Evolutionary conservation across 2,329 filamentous ascomycete species (phyloP), one percentile per base, ranked within the genome.

Genomic region (Exophiala sp.): DNA sequence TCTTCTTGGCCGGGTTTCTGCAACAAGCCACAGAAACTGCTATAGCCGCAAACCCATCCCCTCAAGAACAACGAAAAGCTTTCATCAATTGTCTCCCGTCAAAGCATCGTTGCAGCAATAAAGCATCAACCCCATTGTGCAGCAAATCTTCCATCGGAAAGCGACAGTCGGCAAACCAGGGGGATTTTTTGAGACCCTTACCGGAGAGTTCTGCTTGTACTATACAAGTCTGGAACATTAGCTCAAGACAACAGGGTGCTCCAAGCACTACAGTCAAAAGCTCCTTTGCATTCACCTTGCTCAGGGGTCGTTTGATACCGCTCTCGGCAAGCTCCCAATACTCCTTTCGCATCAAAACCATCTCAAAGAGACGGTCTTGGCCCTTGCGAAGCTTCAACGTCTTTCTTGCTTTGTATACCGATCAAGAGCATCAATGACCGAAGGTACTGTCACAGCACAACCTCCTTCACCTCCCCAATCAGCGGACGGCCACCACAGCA

Each of bases 401-500:
- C 33, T 24, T n/a, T 29, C 20, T 14, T 44, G 34, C 18, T 40
- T 32, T 18, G 20, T 16, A n/a, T 24, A 48, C 29, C 14, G 35
- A 12, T 44, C 50, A 29, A 33, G 49, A 42, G 44, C 34, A 49
- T 38, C 50, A 52, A 63, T 57, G 54, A 42, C 42, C 20, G 39
- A 53, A 36, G 35, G 46, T 34, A 40, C 53, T 35, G 32, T 39
- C 35, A 54, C 52, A n/a, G 38, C 21, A 12, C 55, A 49, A 29
- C 57, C 59, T 12, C 59, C 54, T 16, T 62, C 61, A 12, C 59
- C 62, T 24, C 60, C 59, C 52, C 61, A 55, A 44, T 65, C 62
- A 20, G 38, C n/a, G 21, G 60, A 60, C 40, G 61, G 55, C 14
- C 55, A 58, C 36, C 57, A 55, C 52, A 43, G 18, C 38, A 24